These are phyloP conservation scores for Yamadazyma sp. DNA, from an alignment of 805 yeast species.

Conservation along the genomic window DNA sequence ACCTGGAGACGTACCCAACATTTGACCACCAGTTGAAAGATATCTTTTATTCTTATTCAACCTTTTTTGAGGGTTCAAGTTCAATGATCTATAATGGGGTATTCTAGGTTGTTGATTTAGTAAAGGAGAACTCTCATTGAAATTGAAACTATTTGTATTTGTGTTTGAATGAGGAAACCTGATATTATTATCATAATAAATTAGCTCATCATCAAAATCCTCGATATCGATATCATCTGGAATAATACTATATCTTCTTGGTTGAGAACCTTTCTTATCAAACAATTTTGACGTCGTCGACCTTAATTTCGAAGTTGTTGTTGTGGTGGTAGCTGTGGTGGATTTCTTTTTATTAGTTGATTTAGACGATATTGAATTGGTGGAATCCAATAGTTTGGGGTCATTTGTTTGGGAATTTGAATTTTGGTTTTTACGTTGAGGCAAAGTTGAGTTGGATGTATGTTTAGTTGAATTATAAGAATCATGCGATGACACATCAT, in stretches of 20 bases:
- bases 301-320: constrained; percentile 44
- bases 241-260: constrained; percentile 69
- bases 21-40: constrained; percentile 33
- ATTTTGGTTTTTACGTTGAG: constrained; percentile 3
- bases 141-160: constrained; percentile 12
- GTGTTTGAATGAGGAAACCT: constrained; percentile 32
- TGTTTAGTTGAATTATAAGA: constrained; percentile 10
- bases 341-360: constrained; percentile 23
- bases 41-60: constrained; percentile 31
- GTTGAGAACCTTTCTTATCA: constrained; percentile 69
- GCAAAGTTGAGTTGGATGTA: constrained; percentile 8
- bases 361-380: constrained; percentile 17
- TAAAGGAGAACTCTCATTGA: constrained; percentile 32
- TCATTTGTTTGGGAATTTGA: not conserved
- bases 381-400: constrained; percentile 8
- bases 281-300: constrained; percentile 73
- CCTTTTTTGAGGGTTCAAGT: constrained; percentile 27
- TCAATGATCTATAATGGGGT: constrained; percentile 42
- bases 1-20: constrained; percentile 9
- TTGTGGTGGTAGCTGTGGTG: too few relatives aligned
- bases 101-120: constrained; percentile 20
- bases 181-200: constrained; percentile 41
- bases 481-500: constrained; percentile 15
- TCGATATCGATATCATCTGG: constrained; percentile 61
- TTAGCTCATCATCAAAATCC: constrained; percentile 52